These are phyloP conservation scores for Pythium apleroticum DNA, from an alignment of 352 stramenopile species.

Conservation along the genomic window DNA sequence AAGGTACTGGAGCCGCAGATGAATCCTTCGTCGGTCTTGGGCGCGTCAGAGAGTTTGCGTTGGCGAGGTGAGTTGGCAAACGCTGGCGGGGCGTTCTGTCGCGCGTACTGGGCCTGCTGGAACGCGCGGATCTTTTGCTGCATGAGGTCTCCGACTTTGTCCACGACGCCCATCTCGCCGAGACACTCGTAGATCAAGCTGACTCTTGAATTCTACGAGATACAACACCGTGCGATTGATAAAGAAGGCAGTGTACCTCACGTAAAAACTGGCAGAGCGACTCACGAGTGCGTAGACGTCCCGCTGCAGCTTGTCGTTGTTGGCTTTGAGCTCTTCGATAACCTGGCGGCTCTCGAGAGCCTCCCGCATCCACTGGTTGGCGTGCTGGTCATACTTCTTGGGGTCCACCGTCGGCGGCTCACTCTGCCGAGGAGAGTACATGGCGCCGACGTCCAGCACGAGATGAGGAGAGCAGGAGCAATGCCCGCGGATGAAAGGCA, in stretches of 20 bases:
- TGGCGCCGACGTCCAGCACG: constrained; percentile 20
- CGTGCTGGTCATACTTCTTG: constrained; percentile 49
- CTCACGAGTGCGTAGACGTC: constrained; percentile 54
- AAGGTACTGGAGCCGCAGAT: constrained; percentile 62
- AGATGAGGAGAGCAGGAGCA: constrained; percentile 12
- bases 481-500: not conserved
- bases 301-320: constrained; percentile 62
- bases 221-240: not conserved
- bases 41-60: constrained; percentile 7
- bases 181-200: constrained; percentile 64
- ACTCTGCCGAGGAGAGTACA: constrained; percentile 39
- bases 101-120: constrained; percentile 41
- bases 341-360: constrained; percentile 46
- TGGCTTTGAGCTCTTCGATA: constrained; percentile 53
- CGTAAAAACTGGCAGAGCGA: not conserved
- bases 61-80: constrained; percentile 26
- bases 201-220: constrained; percentile 52
- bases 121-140: constrained; percentile 57
- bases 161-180: constrained; percentile 47
- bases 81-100: constrained; percentile 25
- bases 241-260: too few species aligned
- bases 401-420: constrained; percentile 26
- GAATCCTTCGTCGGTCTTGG: constrained; percentile 43
- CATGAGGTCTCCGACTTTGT: constrained; percentile 61
- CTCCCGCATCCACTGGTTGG: constrained; percentile 74